These are phyloP conservation scores for Allium sativum DNA, from an alignment of 106 monocot genomes.

Conservation along the genomic window DNA sequence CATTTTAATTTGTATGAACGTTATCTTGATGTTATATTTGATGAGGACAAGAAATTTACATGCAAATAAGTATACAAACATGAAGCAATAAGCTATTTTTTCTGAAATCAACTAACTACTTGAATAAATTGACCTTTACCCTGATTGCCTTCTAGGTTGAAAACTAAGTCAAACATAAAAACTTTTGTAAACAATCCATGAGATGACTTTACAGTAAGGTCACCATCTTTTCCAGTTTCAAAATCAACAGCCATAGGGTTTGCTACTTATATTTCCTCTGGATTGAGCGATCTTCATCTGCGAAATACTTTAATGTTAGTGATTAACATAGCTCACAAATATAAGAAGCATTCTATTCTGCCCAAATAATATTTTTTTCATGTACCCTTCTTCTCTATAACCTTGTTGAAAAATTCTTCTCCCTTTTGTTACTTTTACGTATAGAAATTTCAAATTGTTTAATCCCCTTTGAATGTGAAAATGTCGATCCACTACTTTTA, in stretches of 20 bases:
- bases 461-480: constrained; percentile 25
- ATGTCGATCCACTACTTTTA: constrained; percentile 33
- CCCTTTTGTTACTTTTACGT: constrained; percentile 53
- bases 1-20: no score
- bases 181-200: constrained; percentile 52
- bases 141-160: constrained; percentile 75
- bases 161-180: constrained; percentile 80
- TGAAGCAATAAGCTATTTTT: no score
- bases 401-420: constrained; percentile 68
- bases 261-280: constrained; percentile 51
- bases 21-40: no score
- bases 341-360: no score
- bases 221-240: constrained; percentile 77
- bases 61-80: no score
- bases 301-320: constrained; percentile 76
- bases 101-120: no score
- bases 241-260: constrained; percentile 57
- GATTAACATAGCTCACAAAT: no score
- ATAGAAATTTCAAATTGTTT: constrained; percentile 43
- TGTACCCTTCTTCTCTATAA: constrained; percentile 81
- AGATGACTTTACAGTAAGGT: constrained; percentile 58
- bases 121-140: constrained; percentile 16
- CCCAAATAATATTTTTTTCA: neutral
- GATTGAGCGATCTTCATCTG: constrained; percentile 67
- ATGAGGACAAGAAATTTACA: no score